A percentile compares a stretch with the other conserved stretches of the same genome.
phyloP scores from a whole-genome alignment of 2,329 filamentous ascomycete genomes.

The Xenosphaeropsis pyriputrescens region DNA sequence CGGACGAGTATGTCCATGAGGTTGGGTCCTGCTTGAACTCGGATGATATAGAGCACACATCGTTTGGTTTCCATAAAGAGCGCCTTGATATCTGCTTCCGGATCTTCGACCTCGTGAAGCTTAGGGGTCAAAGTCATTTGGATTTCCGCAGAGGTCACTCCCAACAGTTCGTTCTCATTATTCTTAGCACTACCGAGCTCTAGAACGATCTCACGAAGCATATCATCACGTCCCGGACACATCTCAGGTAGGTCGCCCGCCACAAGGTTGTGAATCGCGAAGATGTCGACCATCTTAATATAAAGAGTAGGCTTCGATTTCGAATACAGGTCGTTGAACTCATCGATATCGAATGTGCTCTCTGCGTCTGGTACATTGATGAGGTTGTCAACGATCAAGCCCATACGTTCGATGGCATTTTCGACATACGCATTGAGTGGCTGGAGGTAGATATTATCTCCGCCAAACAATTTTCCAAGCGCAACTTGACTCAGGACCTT shows the following conservation, averaged over 20 bases:
- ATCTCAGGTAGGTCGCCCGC: constrained; percentile 64
- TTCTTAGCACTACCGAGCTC: constrained; percentile 93
- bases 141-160: constrained; percentile 69
- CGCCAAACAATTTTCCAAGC: constrained; percentile 78
- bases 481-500: constrained; percentile 86
- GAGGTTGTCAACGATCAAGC: constrained; percentile 59
- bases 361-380: constrained; percentile 80
- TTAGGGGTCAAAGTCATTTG: constrained; percentile 83
- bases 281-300: constrained; percentile 97
- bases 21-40: constrained; percentile 80
- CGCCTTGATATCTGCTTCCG: constrained; percentile 80
- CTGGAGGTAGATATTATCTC: constrained; percentile 90
- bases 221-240: constrained; percentile 70
- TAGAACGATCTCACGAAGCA: constrained; percentile 79
- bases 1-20: constrained; percentile 94
- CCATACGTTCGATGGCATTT: constrained; percentile 69
- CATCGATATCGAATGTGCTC: constrained; percentile 91
- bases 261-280: constrained; percentile 84
- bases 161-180: constrained; percentile 86
- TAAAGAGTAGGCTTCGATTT: constrained; percentile 97
- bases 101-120: constrained; percentile 80
- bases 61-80: constrained; percentile 98
- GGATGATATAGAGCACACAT: constrained; percentile 93
- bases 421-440: constrained; percentile 84
- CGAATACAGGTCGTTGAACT: constrained; percentile 95